These are phyloP conservation scores for Clitopilus passeckerianus DNA, from an alignment of 768 basidiomycete genomes.

Conservation along the genomic window DNA sequence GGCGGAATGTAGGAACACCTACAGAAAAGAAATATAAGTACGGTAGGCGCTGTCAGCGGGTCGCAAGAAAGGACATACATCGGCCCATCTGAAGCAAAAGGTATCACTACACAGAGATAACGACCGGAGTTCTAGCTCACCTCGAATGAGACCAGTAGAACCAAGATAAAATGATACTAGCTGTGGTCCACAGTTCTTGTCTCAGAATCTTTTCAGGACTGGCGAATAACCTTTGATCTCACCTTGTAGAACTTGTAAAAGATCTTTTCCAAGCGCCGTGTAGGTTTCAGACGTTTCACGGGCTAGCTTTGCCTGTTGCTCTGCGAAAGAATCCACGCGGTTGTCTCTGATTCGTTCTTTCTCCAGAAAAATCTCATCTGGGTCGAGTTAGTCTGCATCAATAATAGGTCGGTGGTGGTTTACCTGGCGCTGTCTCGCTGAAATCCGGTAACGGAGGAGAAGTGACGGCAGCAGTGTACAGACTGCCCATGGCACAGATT, in stretches of 20 bases:
- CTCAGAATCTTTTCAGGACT: background rate
- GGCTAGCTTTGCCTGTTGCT: slow-evolving; percentile 55
- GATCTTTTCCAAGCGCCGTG: slow-evolving; percentile 45
- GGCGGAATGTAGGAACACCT: slow-evolving; percentile 60
- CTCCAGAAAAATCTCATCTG: slow-evolving; percentile 53
- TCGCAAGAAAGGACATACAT: slow-evolving; percentile 35
- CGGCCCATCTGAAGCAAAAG: slow-evolving; percentile 54
- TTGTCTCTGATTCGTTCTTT: slow-evolving; percentile 38
- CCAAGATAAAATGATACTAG: slow-evolving; percentile 60
- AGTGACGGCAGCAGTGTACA: slow-evolving; percentile 67
- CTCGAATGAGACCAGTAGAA: slow-evolving; percentile 73
- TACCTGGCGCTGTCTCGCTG: slow-evolving; percentile 42
- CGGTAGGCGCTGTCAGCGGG: slow-evolving; percentile 4
- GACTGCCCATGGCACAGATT: slow-evolving; percentile 77
- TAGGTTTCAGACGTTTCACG: slow-evolving; percentile 43
- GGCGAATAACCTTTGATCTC: background rate
- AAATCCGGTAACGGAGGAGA: slow-evolving; percentile 50
- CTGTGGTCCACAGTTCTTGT: slow-evolving; percentile 25
- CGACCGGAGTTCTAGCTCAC: slow-evolving; percentile 25
- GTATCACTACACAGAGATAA: slow-evolving; percentile 5
- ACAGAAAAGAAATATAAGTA: background rate
- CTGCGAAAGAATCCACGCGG: slow-evolving; percentile 57
- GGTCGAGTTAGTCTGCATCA: background rate
- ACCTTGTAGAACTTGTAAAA: slow-evolving; percentile 65
- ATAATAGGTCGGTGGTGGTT: slow-evolving; percentile 3